phyloP scores from a whole-genome alignment of 495 filamentous ascomycete genomes.

The Platismatia glauca region DNA sequence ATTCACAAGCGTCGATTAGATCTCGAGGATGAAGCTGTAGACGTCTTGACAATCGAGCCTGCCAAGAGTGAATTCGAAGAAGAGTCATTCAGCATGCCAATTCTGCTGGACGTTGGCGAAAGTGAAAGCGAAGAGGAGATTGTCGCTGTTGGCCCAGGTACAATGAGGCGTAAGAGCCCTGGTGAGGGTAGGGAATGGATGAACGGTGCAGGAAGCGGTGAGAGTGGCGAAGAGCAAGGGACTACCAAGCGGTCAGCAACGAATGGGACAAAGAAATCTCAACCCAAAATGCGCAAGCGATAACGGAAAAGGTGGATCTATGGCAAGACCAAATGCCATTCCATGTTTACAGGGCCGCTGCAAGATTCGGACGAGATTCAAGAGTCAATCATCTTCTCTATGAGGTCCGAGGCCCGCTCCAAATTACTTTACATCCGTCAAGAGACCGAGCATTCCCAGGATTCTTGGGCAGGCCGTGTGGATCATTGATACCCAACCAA shows the following conservation, averaged over 20 bases:
- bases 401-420: not conserved
- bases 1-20: conserved; percentile 85
- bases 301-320: not conserved
- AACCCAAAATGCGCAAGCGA: conserved; percentile 21
- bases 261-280: conserved; percentile 26
- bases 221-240: conserved; percentile 35
- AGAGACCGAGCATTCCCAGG: not conserved
- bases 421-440: not conserved
- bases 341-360: not conserved
- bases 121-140: conserved; percentile 82
- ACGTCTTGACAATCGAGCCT: conserved; percentile 69
- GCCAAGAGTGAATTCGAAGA: conserved; percentile 50
- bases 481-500: not conserved
- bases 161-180: conserved; percentile 68
- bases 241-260: conserved; percentile 21
- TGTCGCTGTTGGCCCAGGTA: conserved; percentile 72
- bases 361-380: not conserved
- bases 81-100: conserved; percentile 72
- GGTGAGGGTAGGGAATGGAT: conserved; percentile 47
- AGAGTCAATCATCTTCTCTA: not conserved
- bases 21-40: conserved; percentile 79
- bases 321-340: not conserved
- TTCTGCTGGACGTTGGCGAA: conserved; percentile 67
- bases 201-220: conserved; percentile 37
- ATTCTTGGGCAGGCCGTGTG: not conserved